Evolutionary conservation across 345 rosid genomes (phyloP).

Genomic region (Turnera subulata): DNA sequence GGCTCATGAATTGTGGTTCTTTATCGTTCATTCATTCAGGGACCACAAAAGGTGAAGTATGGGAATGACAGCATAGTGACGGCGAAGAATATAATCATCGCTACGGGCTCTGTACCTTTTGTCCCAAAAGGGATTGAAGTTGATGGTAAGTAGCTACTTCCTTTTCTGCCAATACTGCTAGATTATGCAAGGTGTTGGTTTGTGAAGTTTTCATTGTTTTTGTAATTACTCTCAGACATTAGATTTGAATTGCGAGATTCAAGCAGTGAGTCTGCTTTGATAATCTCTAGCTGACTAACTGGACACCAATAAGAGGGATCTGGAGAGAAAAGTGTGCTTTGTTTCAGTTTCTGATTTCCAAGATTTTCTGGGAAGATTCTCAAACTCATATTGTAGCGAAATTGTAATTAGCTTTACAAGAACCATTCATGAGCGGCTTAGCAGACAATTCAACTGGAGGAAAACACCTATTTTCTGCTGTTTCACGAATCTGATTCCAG

Average conservation of each 20-base stretch:
- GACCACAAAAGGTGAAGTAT: constrained; percentile 87
- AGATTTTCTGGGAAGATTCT: background rate
- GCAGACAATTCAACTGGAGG: background rate
- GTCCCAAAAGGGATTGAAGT: constrained; percentile 99
- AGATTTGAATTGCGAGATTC: constrained; percentile 3
- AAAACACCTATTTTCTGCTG: background rate
- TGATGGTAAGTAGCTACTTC: constrained; percentile 57
- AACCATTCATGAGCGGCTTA: background rate
- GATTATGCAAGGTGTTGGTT: too few species aligned
- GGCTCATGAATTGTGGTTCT: constrained; percentile 3
- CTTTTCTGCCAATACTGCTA: constrained; percentile 1
- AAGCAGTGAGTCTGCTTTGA: too few species aligned
- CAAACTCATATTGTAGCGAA: background rate
- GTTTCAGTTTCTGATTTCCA: too few species aligned
- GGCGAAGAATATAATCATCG: constrained; percentile 78
- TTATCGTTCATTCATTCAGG: constrained; percentile 40
- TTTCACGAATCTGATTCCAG: constrained; percentile 3
- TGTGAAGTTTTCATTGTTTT: constrained; percentile 11
- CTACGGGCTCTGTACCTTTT: constrained; percentile 97
- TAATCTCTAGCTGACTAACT: too few species aligned
- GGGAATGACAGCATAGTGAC: constrained; percentile 70
- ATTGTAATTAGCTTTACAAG: background rate
- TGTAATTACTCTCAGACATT: too few species aligned
- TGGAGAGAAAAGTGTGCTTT: too few species aligned
- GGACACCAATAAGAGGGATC: background rate